Conservation (phyloP, 306 rosid species). For the Acacia confusa region DNA sequence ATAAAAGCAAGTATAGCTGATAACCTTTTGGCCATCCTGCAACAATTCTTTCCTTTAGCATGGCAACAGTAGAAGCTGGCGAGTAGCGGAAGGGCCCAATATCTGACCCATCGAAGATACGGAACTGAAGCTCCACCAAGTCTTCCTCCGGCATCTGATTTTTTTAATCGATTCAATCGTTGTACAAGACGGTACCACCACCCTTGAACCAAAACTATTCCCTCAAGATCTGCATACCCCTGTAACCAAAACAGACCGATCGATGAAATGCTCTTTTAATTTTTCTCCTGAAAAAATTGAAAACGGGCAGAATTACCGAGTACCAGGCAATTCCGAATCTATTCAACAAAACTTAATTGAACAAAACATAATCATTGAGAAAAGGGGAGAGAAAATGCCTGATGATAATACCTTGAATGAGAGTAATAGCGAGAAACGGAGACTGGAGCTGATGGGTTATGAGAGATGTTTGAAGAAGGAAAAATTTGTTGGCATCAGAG, state of each 20-base stretch:
- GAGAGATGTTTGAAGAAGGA: slow-evolving; percentile 23
- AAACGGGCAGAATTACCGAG: neutral
- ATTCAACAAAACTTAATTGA: neutral
- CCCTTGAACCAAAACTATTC: neutral
- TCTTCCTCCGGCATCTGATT: slow-evolving; percentile 86
- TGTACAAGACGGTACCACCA: neutral
- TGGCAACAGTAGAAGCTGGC: slow-evolving; percentile 70
- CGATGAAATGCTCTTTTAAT: neutral
- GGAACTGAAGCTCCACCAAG: slow-evolving; percentile 79
- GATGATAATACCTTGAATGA: neutral
- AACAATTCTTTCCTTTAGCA: slow-evolving; percentile 77
- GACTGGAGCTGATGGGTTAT: slow-evolving; percentile 8
- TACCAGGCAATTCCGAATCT: neutral
- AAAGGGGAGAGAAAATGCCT: neutral
- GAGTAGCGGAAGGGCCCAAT: slow-evolving; percentile 82
- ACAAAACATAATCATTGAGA: neutral
- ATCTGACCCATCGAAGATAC: slow-evolving; percentile 84
- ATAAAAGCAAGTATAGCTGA: neutral
- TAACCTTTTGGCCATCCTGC: slow-evolving; percentile 89
- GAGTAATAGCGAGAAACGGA: neutral
- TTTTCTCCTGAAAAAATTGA: neutral
- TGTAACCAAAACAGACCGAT: neutral
- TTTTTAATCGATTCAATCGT: slow-evolving; percentile 1
- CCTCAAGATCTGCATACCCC: slow-evolving; percentile 11
- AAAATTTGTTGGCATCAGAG: neutral